Conservation (phyloP, 2,329 filamentous ascomycete genomes). For the Botryotinia calthae region DNA sequence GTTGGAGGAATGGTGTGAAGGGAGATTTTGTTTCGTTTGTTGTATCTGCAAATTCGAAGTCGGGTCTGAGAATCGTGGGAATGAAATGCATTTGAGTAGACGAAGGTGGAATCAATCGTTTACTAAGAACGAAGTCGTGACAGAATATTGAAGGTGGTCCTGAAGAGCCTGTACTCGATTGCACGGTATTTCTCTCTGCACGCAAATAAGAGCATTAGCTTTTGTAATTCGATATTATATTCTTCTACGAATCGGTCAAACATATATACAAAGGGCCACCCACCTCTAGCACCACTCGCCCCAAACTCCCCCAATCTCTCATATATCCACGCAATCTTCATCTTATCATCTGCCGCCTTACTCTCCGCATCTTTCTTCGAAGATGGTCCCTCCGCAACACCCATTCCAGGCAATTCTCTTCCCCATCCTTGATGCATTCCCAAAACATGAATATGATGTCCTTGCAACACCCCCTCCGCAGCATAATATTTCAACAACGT, state of each 20-base stretch:
- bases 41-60: conserved; percentile 34
- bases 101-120: conserved; percentile 58
- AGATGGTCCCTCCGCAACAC: conserved; percentile 44
- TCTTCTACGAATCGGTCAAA: conserved; percentile 33
- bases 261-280: conserved; percentile 53
- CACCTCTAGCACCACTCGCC: conserved; percentile 47
- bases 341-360: conserved; percentile 61
- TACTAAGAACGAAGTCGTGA: conserved; percentile 70
- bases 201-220: conserved; percentile 18
- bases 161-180: conserved; percentile 21
- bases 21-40: conserved; percentile 46
- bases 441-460: conserved; percentile 82
- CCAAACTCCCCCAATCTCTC: conserved; percentile 74
- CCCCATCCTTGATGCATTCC: conserved; percentile 79
- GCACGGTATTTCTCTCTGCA: conserved; percentile 31
- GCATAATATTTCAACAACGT: conserved; percentile 84
- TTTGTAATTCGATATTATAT: conserved; percentile 22
- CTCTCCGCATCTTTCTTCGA: conserved; percentile 43
- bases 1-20: conserved; percentile 62
- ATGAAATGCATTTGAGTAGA: conserved; percentile 53
- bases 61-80: conserved; percentile 40
- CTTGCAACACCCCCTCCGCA: conserved; percentile 88
- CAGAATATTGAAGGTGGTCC: conserved; percentile 52
- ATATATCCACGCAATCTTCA: conserved; percentile 99
- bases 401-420: conserved; percentile 75